Conservation (phyloP, 164 flowering plant genomes). For the Sextonia rubra region DNA sequence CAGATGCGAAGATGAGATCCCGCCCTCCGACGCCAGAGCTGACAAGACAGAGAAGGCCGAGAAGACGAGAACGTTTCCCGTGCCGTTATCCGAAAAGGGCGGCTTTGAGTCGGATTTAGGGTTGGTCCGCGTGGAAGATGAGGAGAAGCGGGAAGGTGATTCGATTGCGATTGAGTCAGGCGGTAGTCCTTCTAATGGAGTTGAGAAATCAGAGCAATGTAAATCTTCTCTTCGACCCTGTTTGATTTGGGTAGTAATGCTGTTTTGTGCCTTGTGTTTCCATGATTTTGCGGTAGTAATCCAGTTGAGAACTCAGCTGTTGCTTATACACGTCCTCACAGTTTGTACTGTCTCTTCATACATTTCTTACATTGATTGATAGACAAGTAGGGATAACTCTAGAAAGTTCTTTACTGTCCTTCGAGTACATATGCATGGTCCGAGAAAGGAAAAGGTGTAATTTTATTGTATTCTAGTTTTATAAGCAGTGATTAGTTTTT, state of each 20-base stretch:
- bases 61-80: slow-evolving; percentile 42
- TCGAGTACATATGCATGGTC: background rate
- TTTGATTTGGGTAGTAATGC: background rate
- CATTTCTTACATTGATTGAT: too few relatives aligned
- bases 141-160: background rate
- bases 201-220: slow-evolving; percentile 26
- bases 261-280: background rate
- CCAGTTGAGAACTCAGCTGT: too few relatives aligned
- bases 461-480: background rate
- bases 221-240: slow-evolving; percentile 12
- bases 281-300: background rate
- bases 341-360: too few relatives aligned
- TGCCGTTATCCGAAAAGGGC: slow-evolving; percentile 40
- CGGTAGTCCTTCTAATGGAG: slow-evolving; percentile 11
- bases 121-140: slow-evolving; percentile 16
- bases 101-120: slow-evolving; percentile 7
- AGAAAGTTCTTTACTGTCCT: too few relatives aligned
- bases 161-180: slow-evolving; percentile 2
- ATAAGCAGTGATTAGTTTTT: background rate
- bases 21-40: slow-evolving; percentile 6
- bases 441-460: background rate
- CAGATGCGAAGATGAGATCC: slow-evolving; percentile 13
- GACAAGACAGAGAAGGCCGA: slow-evolving; percentile 23
- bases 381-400: too few relatives aligned
- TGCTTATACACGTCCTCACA: too few relatives aligned